These are phyloP conservation scores for Drechmeria coniospora DNA, from an alignment of 2,329 filamentous ascomycete genomes.

Conservation along the genomic window DNA sequence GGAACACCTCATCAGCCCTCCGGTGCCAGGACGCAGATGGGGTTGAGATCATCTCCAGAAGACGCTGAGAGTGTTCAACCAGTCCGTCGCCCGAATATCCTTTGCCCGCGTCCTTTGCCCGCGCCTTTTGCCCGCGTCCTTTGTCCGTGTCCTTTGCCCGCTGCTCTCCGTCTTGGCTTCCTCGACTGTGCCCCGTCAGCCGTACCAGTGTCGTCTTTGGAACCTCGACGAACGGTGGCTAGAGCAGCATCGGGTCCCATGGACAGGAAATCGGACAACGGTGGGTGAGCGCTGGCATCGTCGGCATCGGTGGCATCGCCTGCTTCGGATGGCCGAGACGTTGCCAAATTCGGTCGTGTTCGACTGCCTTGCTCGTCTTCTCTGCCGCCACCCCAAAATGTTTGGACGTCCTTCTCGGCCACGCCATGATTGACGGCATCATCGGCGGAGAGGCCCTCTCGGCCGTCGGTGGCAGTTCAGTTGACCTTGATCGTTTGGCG, in stretches of 20 bases:
- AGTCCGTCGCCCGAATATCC: too few species aligned
- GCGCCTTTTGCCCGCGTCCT: neutral
- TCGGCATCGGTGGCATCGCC: too few species aligned
- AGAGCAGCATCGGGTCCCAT: slow-evolving; percentile 62
- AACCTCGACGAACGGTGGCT: slow-evolving; percentile 56
- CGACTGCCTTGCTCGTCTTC: too few species aligned
- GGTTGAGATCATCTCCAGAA: too few species aligned
- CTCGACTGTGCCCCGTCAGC: slow-evolving; percentile 57
- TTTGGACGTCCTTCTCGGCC: too few species aligned
- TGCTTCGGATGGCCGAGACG: too few species aligned
- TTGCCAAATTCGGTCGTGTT: too few species aligned
- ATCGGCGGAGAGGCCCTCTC: slow-evolving; percentile 66
- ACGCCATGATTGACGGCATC: slow-evolving; percentile 64
- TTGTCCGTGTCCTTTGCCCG: slow-evolving; percentile 53
- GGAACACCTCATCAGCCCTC: too few species aligned
- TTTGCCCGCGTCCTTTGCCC: neutral
- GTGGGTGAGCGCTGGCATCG: too few species aligned
- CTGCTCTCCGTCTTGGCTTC: slow-evolving; percentile 57
- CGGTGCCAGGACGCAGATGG: too few species aligned
- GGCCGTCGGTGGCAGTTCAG: slow-evolving; percentile 46
- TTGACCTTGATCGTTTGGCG: slow-evolving; percentile 64
- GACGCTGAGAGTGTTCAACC: too few species aligned
- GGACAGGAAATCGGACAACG: slow-evolving; percentile 65
- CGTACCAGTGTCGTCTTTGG: slow-evolving; percentile 60
- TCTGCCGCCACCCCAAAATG: too few species aligned